These are phyloP conservation scores for Ochetophila trinervis DNA, from an alignment of 306 rosid species.

Conservation along the genomic window DNA sequence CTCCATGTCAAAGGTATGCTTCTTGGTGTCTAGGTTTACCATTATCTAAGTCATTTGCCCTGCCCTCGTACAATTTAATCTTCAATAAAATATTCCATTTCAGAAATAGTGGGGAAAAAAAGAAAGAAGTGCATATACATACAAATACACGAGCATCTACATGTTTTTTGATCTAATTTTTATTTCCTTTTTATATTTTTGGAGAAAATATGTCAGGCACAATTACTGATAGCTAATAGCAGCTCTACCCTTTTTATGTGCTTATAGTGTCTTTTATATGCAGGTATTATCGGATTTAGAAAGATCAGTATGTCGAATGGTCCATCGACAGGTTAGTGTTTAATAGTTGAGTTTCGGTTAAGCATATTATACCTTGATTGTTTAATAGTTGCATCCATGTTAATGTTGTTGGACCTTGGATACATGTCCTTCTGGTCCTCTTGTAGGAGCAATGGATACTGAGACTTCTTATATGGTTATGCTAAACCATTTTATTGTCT, in stretches of 20 bases:
- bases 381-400: not conserved
- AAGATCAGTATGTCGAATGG: constrained; percentile 95
- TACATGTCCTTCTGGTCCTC: too few species aligned
- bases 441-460: too few species aligned
- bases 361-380: not conserved
- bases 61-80: constrained; percentile 6
- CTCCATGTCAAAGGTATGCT: constrained; percentile 87
- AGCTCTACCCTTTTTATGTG: constrained; percentile 5
- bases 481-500: not conserved
- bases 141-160: not conserved
- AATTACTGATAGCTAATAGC: not conserved
- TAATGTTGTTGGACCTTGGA: not conserved
- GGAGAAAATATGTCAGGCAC: not conserved
- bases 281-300: constrained; percentile 97
- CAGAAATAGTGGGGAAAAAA: too few species aligned
- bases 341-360: constrained; percentile 17
- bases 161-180: not conserved
- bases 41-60: constrained; percentile 15
- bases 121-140: not conserved
- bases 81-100: not conserved
- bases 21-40: constrained; percentile 22
- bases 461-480: not conserved
- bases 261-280: constrained; percentile 26
- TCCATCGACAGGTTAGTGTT: constrained; percentile 80
- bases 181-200: too few species aligned